phyloP scores from a whole-genome alignment of 1,139 yeast species.

The Meyerozyma smithsonii region DNA sequence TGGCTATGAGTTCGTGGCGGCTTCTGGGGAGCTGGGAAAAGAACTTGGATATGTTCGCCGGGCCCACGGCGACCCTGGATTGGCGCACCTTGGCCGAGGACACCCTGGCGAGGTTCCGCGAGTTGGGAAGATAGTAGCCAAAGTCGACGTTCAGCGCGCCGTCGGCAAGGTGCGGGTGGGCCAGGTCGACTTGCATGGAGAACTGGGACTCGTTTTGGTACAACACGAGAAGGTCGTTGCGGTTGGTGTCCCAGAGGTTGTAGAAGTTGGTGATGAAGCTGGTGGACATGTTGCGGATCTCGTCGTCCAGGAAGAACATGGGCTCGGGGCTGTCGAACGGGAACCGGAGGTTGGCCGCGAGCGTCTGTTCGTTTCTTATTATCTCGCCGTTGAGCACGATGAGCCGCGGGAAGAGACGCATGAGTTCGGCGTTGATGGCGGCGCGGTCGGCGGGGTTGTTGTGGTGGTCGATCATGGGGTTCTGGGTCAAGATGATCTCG shows the following conservation, averaged over 20 bases:
- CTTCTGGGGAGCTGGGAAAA: constrained; percentile 72
- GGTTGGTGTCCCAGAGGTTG: constrained; percentile 75
- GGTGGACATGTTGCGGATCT: constrained; percentile 64
- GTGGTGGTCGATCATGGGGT: constrained; percentile 54
- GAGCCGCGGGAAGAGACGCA: constrained; percentile 72
- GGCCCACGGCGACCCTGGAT: constrained; percentile 66
- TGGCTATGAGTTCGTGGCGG: constrained; percentile 59
- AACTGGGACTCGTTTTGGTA: constrained; percentile 85
- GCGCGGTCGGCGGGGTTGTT: constrained; percentile 30
- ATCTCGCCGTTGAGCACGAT: constrained; percentile 73
- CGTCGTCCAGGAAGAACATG: constrained; percentile 78
- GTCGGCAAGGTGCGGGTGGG: constrained; percentile 43
- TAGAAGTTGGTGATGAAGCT: constrained; percentile 72
- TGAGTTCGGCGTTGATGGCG: constrained; percentile 56
- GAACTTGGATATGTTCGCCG: constrained; percentile 53
- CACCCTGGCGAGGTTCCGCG: constrained; percentile 72
- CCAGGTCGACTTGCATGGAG: constrained; percentile 57
- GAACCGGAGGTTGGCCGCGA: constrained; percentile 48
- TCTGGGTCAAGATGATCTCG: constrained; percentile 71
- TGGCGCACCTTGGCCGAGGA: constrained; percentile 54
- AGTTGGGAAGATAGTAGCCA: constrained; percentile 61
- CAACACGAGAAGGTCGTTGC: constrained; percentile 63
- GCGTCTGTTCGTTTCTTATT: constrained; percentile 65
- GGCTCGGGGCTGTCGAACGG: constrained; percentile 46
- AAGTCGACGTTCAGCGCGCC: constrained; percentile 39